Evolutionary conservation across 2,329 filamentous ascomycete genomes (phyloP).

Genomic region (Monilinia aucupariae): DNA sequence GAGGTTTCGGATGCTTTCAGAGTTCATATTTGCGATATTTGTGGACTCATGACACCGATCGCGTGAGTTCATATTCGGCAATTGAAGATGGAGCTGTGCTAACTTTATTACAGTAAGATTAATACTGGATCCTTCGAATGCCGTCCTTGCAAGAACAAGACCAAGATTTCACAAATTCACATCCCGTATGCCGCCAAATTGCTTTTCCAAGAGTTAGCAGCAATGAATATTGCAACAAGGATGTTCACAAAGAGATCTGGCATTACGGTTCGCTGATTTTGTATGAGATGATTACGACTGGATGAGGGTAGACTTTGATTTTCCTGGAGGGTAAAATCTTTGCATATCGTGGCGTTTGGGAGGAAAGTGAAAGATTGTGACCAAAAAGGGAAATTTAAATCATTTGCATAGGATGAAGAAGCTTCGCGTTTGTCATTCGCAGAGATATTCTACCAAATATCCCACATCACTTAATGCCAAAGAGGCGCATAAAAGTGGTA

Average conservation of each 20-base stretch:
- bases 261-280: conserved; percentile 58
- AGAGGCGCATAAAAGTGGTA: conserved; percentile 7
- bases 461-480: not conserved
- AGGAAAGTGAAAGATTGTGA: conserved; percentile 26
- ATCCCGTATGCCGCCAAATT: conserved; percentile 97
- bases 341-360: conserved; percentile 34
- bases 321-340: conserved; percentile 21
- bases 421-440: conserved; percentile 3
- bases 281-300: conserved; percentile 20
- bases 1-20: conserved; percentile 97
- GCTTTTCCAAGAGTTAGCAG: conserved; percentile 93
- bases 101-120: conserved; percentile 60
- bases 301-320: conserved; percentile 7
- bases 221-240: conserved; percentile 96
- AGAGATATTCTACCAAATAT: not conserved
- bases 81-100: not conserved
- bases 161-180: conserved; percentile 94
- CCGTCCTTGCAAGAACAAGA: conserved; percentile 98
- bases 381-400: conserved; percentile 18
- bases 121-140: conserved; percentile 96
- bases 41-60: conserved; percentile 97
- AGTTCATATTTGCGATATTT: conserved; percentile 98
- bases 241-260: conserved; percentile 90
- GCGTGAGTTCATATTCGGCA: conserved; percentile 61
- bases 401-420: conserved; percentile 19